Evolutionary conservation across 2,329 filamentous ascomycete species (phyloP), one percentile per base, ranked within the genome.

Genomic region (Pseudogymnoascus sp.): DNA sequence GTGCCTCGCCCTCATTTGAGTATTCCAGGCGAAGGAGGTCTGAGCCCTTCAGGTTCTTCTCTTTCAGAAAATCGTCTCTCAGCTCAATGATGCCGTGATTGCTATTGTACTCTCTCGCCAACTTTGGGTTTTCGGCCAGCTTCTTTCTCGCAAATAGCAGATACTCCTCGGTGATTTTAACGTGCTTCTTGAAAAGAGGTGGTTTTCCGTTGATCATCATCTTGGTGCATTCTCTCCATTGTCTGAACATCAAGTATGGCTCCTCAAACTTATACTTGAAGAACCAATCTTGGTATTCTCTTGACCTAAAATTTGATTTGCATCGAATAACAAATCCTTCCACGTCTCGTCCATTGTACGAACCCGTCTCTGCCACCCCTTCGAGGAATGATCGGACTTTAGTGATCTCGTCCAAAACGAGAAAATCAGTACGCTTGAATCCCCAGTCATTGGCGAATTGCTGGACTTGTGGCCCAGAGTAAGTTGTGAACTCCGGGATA

Each of bases 201-300:
- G 84, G 77, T 69, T 85, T 89, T 12, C 89, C 89, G 1, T 82
- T 72, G 68, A 99, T 97, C 63, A 97, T 77, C 4, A 90, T 84
- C 75, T 96, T 97, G 43, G 95, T 99, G 73, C 90, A 96, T 77
- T 99, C 95, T 66, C 95, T 88, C 95, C 95, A 99, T 78, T 99
- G 95, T 23, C 95, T 87, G 77, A 97, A 99, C 91, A 99, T 96
- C 65, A 99, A 79, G 73, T 99, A 99, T 0, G 95, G 95, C 77
- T 99, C 95, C 72, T 99, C 95, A 65, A 99, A 99, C 78, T 99
- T 99, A 84, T 93, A 99, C 77, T 99, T 99, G 87, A 99, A 99
- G 77, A 99, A 99, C 95, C 95, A 99, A 74, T 99, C 93, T n/a
- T 84, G 78, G 74, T 87, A 95, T 0, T 84, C 82, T 1, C 74